These are phyloP conservation scores for Apophysomyces trapeziformis DNA, from an alignment of 371 early-diverging fungal species.

Conservation along the genomic window DNA sequence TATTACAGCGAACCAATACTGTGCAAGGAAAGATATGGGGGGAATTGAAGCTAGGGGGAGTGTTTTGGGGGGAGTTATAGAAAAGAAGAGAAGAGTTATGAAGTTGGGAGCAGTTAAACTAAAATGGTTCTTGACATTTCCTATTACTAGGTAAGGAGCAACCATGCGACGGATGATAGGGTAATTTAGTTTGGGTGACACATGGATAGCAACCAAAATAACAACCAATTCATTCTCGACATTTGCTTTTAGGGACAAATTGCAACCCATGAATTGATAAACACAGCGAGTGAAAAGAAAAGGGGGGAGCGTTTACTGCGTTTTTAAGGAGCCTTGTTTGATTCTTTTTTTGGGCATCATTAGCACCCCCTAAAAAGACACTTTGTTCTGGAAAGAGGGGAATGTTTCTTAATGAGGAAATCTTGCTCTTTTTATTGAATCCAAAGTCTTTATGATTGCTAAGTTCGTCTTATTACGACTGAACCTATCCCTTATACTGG, in stretches of 20 bases:
- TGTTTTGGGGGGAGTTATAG: not conserved
- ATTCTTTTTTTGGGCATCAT: slow-evolving; percentile 8
- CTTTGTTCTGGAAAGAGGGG: slow-evolving; percentile 6
- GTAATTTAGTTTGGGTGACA: slow-evolving; percentile 1
- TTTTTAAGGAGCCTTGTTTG: not conserved
- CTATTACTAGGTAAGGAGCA: slow-evolving; percentile 3
- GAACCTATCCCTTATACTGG: slow-evolving; percentile 6
- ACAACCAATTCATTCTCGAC: slow-evolving; percentile 9
- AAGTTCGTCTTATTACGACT: not conserved
- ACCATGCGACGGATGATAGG: slow-evolving; percentile 5
- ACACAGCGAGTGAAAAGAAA: not conserved
- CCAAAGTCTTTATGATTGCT: not conserved
- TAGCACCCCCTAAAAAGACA: not conserved
- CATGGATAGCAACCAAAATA: slow-evolving; percentile 10
- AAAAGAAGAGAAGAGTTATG: not conserved
- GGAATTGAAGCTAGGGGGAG: not conserved
- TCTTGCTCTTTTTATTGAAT: not conserved
- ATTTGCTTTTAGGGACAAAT: slow-evolving; percentile 8
- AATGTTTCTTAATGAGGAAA: slow-evolving; percentile 6
- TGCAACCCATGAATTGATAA: not conserved
- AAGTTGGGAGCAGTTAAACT: not conserved
- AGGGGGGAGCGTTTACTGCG: not conserved
- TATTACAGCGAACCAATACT: not conserved
- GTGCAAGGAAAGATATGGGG: not conserved
- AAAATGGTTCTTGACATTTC: slow-evolving; percentile 2